Base-by-base conservation (phyloP, 2,329 filamentous ascomycete species). In the Berkeleyomyces rouxiae region DNA sequence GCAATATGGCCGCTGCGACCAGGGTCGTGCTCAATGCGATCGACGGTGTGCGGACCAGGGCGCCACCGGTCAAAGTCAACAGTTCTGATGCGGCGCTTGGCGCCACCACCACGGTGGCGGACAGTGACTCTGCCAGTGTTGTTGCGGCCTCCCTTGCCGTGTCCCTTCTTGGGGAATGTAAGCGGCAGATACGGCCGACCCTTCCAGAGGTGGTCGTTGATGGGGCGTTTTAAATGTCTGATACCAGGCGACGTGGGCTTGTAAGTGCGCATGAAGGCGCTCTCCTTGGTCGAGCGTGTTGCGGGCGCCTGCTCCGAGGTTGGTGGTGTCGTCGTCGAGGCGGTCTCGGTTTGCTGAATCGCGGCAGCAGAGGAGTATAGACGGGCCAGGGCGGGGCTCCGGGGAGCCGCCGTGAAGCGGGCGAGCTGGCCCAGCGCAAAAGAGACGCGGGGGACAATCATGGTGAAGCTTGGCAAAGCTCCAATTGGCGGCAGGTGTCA, bases 131-230 rank as follows among this genome's bases (percentile, higher is more conserved):
- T 79, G 33, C 93, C 95, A 61, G 82, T 86, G 70, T 88, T 87
- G 73, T 99, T 99, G 69, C 93, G 83, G 51, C 93, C 93, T 73
- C 93, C 95, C 73, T 95, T 93, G 61, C 83, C 85, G 69, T 96
- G 90, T 13, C 93, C 93, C 73, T 92, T 92, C 74, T 96, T 96
- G 44, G 90, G 84, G 70, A 90, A 88, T 9, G 95, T 99, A 73
- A 99, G 80, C 59, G 85, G 83, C 42, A 88, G 78, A 67, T 87
- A 84, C 0, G 93, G 89, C 63, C 90, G 81, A 64, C 93, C 93
- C 75, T 95, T 96, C 90, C 90, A 97, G 55, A 99, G 77, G 74
- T 99, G 93, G 70, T 96, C 90, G 74, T 97, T 97, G 74, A 96
- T 86, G 11, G 93, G 90, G 51, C 93, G 83, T 73, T 86, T 87